A percentile compares a stretch with the other conserved stretches of the same genome.
phyloP scores from a whole-genome alignment of 805 yeast species.

The Spathaspora passalidarum region DNA sequence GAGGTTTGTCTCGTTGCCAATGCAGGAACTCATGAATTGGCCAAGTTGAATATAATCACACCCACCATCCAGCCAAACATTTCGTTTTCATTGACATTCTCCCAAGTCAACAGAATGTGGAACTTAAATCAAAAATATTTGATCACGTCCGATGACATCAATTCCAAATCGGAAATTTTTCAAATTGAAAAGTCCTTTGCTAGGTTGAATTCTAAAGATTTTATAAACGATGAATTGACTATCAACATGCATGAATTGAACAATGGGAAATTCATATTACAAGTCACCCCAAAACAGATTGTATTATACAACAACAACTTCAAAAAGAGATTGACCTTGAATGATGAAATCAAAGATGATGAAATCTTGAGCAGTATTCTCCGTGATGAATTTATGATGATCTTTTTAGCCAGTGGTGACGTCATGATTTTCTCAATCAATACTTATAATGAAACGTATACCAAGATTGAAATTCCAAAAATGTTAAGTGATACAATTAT shows the following conservation, averaged over 20 bases:
- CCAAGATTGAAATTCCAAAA: slow-evolving; percentile 37
- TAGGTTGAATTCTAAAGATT: slow-evolving; percentile 57
- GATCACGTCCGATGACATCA: slow-evolving; percentile 66
- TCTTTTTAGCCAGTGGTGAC: slow-evolving; percentile 69
- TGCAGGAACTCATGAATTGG: slow-evolving; percentile 58
- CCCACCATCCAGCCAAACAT: slow-evolving; percentile 69
- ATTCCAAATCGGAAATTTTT: slow-evolving; percentile 66
- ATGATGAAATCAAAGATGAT: slow-evolving; percentile 29
- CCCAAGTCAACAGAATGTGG: slow-evolving; percentile 75
- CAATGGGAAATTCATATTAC: slow-evolving; percentile 59
- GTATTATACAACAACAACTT: slow-evolving; percentile 60
- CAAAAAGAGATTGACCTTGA: slow-evolving; percentile 43
- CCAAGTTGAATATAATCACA: slow-evolving; percentile 58
- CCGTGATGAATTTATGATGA: slow-evolving; percentile 59
- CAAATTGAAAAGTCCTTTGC: slow-evolving; percentile 61
- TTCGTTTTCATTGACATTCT: slow-evolving; percentile 65
- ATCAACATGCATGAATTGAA: slow-evolving; percentile 63
- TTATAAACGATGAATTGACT: slow-evolving; percentile 61
- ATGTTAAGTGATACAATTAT: slow-evolving; percentile 49
- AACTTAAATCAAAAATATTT: slow-evolving; percentile 60
- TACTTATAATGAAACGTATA: slow-evolving; percentile 34
- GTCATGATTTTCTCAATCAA: slow-evolving; percentile 50
- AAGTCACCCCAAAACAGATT: slow-evolving; percentile 66
- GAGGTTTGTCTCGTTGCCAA: slow-evolving; percentile 70
- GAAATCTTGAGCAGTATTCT: slow-evolving; percentile 65